Conservation (phyloP, 768 basidiomycete species). For the Hericium rajendrae region DNA sequence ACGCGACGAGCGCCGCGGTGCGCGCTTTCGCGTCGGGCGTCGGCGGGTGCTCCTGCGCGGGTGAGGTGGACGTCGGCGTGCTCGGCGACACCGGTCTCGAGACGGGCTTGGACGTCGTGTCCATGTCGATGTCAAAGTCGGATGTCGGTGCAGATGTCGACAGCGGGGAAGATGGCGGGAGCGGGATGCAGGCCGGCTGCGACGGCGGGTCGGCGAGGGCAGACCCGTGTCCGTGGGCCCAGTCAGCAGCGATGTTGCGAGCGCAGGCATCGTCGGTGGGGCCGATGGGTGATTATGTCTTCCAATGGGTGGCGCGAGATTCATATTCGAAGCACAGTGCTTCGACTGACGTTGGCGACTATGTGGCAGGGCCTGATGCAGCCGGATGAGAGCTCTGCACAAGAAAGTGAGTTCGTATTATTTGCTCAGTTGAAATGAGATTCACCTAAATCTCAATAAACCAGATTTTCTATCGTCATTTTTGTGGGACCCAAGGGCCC, state of each 20-base stretch:
- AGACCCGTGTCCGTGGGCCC: background rate
- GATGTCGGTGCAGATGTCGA: no score
- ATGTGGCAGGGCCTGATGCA: no score
- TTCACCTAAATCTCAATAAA: no score
- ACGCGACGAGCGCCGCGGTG: conserved; percentile 48
- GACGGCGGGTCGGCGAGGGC: conserved; percentile 1
- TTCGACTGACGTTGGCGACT: background rate
- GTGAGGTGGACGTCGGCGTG: conserved; percentile 17
- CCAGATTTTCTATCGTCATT: no score
- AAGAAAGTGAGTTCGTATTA: background rate
- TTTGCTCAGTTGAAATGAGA: no score
- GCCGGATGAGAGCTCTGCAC: conserved; percentile 16
- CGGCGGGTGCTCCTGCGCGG: conserved; percentile 22
- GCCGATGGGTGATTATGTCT: background rate
- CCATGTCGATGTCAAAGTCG: background rate
- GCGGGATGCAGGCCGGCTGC: background rate
- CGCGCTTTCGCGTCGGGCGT: conserved; percentile 29
- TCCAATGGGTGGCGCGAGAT: no score
- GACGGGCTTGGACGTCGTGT: background rate
- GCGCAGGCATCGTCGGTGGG: background rate
- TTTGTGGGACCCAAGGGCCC: no score
- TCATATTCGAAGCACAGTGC: no score
- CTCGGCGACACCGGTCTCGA: conserved; percentile 5
- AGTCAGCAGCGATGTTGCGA: background rate
- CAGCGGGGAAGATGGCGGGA: background rate